Conservation (phyloP, 257 asterid species). For the Nicotiana sylvestris region DNA sequence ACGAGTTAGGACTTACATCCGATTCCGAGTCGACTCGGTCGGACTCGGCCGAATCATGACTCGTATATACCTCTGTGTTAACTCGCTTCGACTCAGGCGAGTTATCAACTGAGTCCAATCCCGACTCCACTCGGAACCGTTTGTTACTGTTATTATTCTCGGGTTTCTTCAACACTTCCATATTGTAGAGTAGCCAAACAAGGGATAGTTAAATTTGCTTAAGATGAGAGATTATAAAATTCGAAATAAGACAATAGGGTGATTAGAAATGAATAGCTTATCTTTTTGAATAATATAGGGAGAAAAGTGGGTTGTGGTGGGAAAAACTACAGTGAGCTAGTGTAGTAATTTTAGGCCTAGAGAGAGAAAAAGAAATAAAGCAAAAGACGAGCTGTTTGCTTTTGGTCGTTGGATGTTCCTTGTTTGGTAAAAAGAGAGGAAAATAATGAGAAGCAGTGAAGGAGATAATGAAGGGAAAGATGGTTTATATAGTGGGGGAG, state of each 20-base stretch:
- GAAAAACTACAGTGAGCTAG: background rate
- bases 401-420: background rate
- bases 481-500: slow-evolving; percentile 23
- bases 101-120: background rate
- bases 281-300: background rate
- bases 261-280: background rate
- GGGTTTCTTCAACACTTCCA: background rate
- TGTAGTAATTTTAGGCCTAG: background rate
- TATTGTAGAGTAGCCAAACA: background rate
- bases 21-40: background rate
- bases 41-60: slow-evolving; percentile 9
- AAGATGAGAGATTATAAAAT: background rate
- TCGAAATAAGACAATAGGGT: background rate
- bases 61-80: background rate
- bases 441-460: background rate
- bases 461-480: background rate
- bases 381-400: background rate
- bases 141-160: slow-evolving; percentile 14
- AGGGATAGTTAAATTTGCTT: background rate
- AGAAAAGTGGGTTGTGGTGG: background rate
- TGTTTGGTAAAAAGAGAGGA: background rate
- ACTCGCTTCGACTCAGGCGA: slow-evolving; percentile 23
- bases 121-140: slow-evolving; percentile 28
- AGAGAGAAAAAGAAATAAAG: too few species aligned
- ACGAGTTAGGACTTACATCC: background rate